Conservation (phyloP, 305 asterid genomes). For the Plantago rigida region DNA sequence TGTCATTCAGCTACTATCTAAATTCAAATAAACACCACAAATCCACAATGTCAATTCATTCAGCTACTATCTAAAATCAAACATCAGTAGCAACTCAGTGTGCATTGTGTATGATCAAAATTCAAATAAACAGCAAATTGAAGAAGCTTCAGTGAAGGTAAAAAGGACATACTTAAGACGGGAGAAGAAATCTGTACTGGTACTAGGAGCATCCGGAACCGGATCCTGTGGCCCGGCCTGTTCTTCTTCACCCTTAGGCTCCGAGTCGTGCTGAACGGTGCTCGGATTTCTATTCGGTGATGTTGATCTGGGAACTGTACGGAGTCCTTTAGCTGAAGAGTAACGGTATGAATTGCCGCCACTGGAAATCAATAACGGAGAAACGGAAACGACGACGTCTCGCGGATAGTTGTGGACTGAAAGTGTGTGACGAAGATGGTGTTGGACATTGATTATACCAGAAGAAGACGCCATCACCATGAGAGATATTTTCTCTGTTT, state of each 20-base stretch:
- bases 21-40: neutral
- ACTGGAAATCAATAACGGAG: conserved; percentile 9
- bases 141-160: neutral
- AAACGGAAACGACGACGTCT: conserved; percentile 18
- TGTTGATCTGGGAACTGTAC: conserved; percentile 27
- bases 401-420: conserved; percentile 15
- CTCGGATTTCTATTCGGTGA: conserved; percentile 31
- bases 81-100: no score
- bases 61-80: no score
- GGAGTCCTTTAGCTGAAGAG: conserved; percentile 14
- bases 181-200: conserved; percentile 21
- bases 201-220: conserved; percentile 13
- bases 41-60: no score
- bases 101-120: neutral
- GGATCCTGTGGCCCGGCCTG: conserved; percentile 21
- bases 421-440: conserved; percentile 10
- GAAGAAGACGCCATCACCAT: conserved; percentile 22
- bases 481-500: neutral
- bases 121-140: neutral
- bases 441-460: conserved; percentile 17
- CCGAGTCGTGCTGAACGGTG: conserved; percentile 27
- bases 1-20: no score
- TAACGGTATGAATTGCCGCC: no score
- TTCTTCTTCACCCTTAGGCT: conserved; percentile 25
- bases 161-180: conserved; percentile 34